These are phyloP conservation scores for Breviolum minutum DNA, from an alignment of 73 alveolate genomes.

Conservation along the genomic window DNA sequence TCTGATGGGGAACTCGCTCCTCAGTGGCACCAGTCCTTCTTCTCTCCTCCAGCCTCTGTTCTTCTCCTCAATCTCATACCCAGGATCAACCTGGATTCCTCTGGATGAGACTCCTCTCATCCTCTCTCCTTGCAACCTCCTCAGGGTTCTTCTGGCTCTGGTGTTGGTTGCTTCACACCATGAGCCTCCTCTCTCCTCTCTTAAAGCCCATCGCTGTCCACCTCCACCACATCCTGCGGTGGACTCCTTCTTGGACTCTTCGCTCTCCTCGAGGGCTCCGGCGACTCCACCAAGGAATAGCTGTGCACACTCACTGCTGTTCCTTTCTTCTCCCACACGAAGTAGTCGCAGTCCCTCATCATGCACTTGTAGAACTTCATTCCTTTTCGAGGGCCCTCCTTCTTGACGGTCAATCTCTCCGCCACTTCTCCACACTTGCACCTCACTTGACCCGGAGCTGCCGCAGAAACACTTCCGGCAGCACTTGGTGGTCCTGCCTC, in stretches of 20 bases:
- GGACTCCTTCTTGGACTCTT: not conserved
- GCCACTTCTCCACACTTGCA: not conserved
- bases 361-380: not conserved
- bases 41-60: too few species aligned
- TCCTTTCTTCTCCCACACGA: not conserved
- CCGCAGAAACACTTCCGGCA: not conserved
- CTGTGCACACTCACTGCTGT: not conserved
- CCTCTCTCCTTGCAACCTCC: not conserved
- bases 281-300: not conserved
- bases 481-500: not conserved
- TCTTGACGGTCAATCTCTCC: not conserved
- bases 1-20: not conserved
- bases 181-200: too few species aligned
- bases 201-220: not conserved
- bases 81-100: too few species aligned
- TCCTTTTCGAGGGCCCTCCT: slow-evolving; percentile 5
- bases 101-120: too few species aligned
- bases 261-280: not conserved
- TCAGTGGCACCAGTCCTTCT: not conserved
- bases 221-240: not conserved
- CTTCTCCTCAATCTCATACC: too few species aligned
- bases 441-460: not conserved
- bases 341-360: not conserved
- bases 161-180: not conserved
- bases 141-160: not conserved